phyloP scores from a whole-genome alignment of 352 stramenopile species.

The Phytophthora pseudosyringae region DNA sequence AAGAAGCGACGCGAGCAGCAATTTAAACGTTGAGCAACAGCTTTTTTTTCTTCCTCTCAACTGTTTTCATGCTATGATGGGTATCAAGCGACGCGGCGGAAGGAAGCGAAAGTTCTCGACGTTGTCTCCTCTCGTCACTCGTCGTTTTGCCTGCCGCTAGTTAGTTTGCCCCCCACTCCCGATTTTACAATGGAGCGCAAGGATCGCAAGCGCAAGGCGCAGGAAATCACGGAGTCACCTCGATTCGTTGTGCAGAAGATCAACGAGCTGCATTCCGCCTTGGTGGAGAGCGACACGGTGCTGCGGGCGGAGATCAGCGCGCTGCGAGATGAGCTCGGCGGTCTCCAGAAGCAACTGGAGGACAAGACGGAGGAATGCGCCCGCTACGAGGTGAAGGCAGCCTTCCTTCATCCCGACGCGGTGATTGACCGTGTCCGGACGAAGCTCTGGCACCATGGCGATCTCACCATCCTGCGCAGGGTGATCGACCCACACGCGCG shows the following conservation, averaged over 20 bases:
- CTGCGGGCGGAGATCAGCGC: slow-evolving; percentile 21
- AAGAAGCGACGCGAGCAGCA: too few species aligned
- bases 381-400: slow-evolving; percentile 2
- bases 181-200: slow-evolving; percentile 29
- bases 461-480: slow-evolving; percentile 28
- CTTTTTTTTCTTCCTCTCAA: too few species aligned
- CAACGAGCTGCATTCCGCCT: slow-evolving; percentile 15
- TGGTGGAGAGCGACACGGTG: slow-evolving; percentile 16
- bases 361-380: slow-evolving; percentile 22
- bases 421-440: slow-evolving; percentile 32
- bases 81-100: slow-evolving; percentile 1
- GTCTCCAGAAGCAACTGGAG: slow-evolving; percentile 26
- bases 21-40: too few species aligned
- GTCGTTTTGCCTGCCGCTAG: not conserved
- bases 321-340: slow-evolving; percentile 18
- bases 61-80: not conserved
- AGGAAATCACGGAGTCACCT: slow-evolving; percentile 19
- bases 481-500: slow-evolving; percentile 22
- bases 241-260: slow-evolving; percentile 25
- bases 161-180: too few species aligned
- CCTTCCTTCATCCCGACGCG: slow-evolving; percentile 32
- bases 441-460: slow-evolving; percentile 36
- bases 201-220: slow-evolving; percentile 30
- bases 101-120: slow-evolving; percentile 8
- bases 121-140: slow-evolving; percentile 13